Evolutionary conservation across 306 rosid genomes (phyloP), one percentile per base, ranked within the genome.

Genomic region (Vigna reflexopilosa): DNA sequence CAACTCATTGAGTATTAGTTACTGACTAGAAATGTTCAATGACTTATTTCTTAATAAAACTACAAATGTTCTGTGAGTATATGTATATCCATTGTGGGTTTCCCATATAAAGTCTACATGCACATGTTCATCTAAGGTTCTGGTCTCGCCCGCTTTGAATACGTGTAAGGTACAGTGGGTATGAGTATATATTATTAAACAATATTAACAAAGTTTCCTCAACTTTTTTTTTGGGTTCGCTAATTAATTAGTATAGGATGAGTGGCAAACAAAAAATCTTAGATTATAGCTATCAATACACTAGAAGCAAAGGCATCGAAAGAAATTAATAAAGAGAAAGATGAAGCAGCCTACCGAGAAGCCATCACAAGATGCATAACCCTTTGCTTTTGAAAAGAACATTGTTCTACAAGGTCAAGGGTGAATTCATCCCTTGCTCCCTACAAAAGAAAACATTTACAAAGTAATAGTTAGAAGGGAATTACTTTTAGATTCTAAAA

Each of bases 331-430:
- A 36, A 49, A 59, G 66, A 73, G 38, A 69, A 73, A 57, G 58
- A 68, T 61, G 42, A 80, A 47, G 86, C 32, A 77, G 89, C 80
- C 94, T 89, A 90, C 96, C 93, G 89, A 83, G 97, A 94, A 83
- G 97, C 61, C 95, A 94, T 88, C 77, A 92, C 97, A 48, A 94
- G 94, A 83, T 94, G 98, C 96, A 94, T 90, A 72, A 94, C 89
- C 75, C 85, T 89, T 82, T 94, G 97, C 94, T 94, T 90, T 85
- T 94, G 97, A 82, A 94, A 94, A 17, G 97, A 90, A 82, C 98
- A 92, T 57, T 94, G 98, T 82, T 94, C 98, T 72, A 94, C 98
- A 61, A 94, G 98, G 81, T 94, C 98, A 83, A 94, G 97, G 36
- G 98, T 90, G 83, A 94, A 94, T 82, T 94, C 98, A 52, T 94